Conservation (phyloP, 192 early-diverging fungal genomes). For the Dissophora ornata region DNA sequence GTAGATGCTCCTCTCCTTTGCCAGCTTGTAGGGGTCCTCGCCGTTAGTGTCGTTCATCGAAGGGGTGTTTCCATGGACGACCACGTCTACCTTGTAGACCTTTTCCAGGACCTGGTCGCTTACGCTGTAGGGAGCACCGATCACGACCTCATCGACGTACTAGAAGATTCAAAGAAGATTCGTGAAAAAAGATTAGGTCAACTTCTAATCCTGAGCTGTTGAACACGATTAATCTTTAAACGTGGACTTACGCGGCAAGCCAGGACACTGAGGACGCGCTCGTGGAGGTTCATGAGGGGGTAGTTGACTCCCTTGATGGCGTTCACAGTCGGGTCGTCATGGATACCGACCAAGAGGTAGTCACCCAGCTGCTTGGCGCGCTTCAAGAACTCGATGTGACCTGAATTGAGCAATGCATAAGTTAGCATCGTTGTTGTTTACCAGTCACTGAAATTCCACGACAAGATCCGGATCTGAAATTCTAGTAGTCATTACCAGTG, state of each 20-base stretch:
- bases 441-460: too few species aligned
- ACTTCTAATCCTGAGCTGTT: too few species aligned
- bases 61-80: slow-evolving; percentile 80
- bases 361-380: slow-evolving; percentile 86
- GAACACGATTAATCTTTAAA: not conserved
- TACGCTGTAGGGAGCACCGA: slow-evolving; percentile 91
- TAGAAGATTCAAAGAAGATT: slow-evolving; percentile 21
- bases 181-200: too few species aligned
- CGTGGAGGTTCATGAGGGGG: slow-evolving; percentile 96
- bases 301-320: slow-evolving; percentile 87
- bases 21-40: slow-evolving; percentile 85
- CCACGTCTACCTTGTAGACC: slow-evolving; percentile 86
- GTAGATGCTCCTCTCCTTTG: slow-evolving; percentile 84
- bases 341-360: slow-evolving; percentile 93
- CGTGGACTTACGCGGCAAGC: slow-evolving; percentile 81
- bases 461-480: too few species aligned
- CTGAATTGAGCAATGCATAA: slow-evolving; percentile 63
- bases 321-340: slow-evolving; percentile 92
- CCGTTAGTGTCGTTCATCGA: slow-evolving; percentile 78
- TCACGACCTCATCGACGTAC: slow-evolving; percentile 95
- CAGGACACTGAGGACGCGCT: slow-evolving; percentile 92
- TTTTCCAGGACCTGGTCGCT: slow-evolving; percentile 87
- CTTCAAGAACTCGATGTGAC: slow-evolving; percentile 95
- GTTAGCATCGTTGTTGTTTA: too few species aligned
- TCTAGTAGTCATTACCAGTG: slow-evolving; percentile 61